These are phyloP conservation scores for Cryptococcus depauperatus DNA, from an alignment of 1,284 basidiomycete species.

Conservation along the genomic window DNA sequence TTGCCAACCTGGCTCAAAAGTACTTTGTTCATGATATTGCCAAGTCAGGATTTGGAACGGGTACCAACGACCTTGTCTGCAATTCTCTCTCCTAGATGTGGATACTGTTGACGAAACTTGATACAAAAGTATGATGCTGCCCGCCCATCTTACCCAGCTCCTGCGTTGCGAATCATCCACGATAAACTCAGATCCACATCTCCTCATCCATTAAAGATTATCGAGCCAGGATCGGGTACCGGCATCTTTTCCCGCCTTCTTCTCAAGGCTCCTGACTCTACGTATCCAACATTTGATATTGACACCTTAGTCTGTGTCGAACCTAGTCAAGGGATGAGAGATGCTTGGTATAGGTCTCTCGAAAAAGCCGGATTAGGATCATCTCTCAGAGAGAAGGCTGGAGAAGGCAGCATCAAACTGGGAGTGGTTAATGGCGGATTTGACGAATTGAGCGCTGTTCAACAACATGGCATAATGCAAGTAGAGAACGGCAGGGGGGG, in stretches of 20 bases:
- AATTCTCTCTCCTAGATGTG: not conserved
- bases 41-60: conserved; percentile 33
- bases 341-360: conserved; percentile 28
- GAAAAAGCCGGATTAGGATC: conserved; percentile 6
- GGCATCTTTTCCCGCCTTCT: conserved; percentile 47
- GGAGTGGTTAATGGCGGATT: conserved; percentile 42
- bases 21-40: conserved; percentile 34
- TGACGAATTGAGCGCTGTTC: conserved; percentile 31
- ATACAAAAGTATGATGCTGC: conserved; percentile 41
- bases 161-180: conserved; percentile 34
- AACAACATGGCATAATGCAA: conserved; percentile 15
- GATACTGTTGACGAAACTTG: not conserved
- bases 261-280: conserved; percentile 28
- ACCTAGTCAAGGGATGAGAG: conserved; percentile 46
- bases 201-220: conserved; percentile 18
- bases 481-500: conserved; percentile 8
- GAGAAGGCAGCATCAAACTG: conserved; percentile 1
- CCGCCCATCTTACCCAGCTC: conserved; percentile 44
- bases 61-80: conserved; percentile 42
- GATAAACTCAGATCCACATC: conserved; percentile 8
- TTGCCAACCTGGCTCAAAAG: not conserved
- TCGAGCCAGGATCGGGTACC: conserved; percentile 44
- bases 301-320: conserved; percentile 40
- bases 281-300: conserved; percentile 36
- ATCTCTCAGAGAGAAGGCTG: conserved; percentile 1